Evolutionary conservation across 805 yeast species (phyloP).

Genomic region (Hanseniaspora taiwanica): DNA sequence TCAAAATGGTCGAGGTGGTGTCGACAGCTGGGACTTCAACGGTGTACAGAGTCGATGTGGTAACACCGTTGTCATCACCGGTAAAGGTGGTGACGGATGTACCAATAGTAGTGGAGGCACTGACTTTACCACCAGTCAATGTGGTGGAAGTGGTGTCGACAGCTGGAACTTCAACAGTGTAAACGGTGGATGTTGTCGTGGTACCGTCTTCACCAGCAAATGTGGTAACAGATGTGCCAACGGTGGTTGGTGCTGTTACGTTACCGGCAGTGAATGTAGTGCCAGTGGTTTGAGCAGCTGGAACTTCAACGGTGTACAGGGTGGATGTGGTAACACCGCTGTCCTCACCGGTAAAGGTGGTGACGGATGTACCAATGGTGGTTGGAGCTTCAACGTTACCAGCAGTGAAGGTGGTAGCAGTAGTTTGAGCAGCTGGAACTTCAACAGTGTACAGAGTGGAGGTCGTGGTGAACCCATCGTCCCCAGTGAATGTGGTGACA

Average conservation of each 20-base stretch:
- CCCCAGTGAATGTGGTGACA: conserved; percentile 1
- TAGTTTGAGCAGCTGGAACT: background rate
- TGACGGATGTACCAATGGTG: conserved; percentile 11
- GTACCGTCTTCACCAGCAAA: no score
- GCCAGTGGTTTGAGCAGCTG: conserved; percentile 2
- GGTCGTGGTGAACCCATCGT: background rate
- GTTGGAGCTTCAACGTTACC: conserved; percentile 11
- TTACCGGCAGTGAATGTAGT: background rate
- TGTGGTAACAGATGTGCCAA: no score
- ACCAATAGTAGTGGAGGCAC: conserved; percentile 2
- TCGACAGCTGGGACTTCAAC: conserved; percentile 12
- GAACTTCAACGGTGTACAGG: conserved; percentile 5
- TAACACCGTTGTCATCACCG: conserved; percentile 15
- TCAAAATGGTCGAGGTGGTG: conserved; percentile 11
- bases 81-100: conserved; percentile 13
- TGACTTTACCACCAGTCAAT: conserved; percentile 4
- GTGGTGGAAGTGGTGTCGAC: conserved; percentile 3
- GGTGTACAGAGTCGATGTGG: background rate
- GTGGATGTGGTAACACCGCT: conserved; percentile 12
- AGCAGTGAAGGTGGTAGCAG: conserved; percentile 5
- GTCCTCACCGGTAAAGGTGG: conserved; percentile 12
- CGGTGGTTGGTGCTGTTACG: background rate
- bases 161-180: background rate
- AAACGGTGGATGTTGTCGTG: background rate
- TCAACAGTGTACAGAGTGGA: conserved; percentile 3